Percentiles rank a stretch among this genome's conserved stretches.
phyloP scores from a whole-genome alignment of 169 alveolate species.

The Nephromyces sp. region DNA sequence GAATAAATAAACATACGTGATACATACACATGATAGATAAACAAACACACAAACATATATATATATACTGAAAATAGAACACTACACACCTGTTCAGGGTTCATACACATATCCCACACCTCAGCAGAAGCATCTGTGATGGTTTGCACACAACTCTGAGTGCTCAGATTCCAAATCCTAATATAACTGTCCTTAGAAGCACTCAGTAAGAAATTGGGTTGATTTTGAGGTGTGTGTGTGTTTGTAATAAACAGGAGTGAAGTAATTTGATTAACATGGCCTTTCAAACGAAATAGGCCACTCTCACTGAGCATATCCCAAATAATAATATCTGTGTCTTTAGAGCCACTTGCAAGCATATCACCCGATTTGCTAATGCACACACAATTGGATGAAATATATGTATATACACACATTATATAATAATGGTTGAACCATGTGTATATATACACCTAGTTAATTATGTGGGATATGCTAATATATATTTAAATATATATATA shows the following conservation, averaged over 20 bases:
- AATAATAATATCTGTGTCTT: neutral
- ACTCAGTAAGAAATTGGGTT: neutral
- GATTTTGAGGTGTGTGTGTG: neutral
- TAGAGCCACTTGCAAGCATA: neutral
- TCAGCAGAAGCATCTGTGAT: neutral
- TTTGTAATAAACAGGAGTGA: neutral
- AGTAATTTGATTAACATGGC: neutral
- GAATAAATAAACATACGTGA: no score
- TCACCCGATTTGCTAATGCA: neutral
- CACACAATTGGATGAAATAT: no score
- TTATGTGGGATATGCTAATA: neutral
- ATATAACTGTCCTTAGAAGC: neutral
- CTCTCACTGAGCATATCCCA: neutral
- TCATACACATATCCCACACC: neutral
- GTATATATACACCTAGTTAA: neutral
- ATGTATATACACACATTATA: neutral
- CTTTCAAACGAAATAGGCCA: neutral
- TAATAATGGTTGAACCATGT: neutral
- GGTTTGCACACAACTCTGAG: neutral
- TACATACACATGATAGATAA: no score
- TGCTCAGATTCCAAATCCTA: neutral
- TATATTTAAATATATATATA: neutral
- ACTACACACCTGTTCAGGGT: neutral
- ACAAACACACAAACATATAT: neutral
- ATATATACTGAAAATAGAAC: neutral